Base-by-base conservation (phyloP, 2,329 filamentous ascomycete species). In the Nectriaceae sp. region DNA sequence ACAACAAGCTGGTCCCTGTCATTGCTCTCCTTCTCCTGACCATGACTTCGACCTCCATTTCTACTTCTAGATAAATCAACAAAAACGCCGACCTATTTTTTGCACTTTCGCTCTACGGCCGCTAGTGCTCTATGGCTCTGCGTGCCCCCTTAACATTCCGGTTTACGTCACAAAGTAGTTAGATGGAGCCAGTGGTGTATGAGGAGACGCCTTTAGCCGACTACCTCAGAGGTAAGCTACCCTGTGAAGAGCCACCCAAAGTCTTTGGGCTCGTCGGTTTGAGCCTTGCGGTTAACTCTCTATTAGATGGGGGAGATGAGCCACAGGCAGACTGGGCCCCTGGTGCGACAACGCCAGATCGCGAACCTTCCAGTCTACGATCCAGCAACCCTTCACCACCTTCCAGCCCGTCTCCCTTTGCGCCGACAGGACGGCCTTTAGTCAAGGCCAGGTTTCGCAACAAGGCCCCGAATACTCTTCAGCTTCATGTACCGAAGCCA, bases 201-300 rank as follows among this genome's bases (percentile, higher is more conserved):
- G 84, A 94, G 74, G 85, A 91, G 74, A 89, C 89, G 68, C 92
- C 92, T 62, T 79, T 97, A 72, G 91, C 90, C 67, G 85, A 89
- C 65, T 94, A 94, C 74, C 84, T 97, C 61, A 87, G 92, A 83
- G 91, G 92, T 94, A 72, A 64, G 60, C 47, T 41, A 15, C 31
- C 38, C 24, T 20, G 39, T n/a, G 37, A n/a, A n/a, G n/a, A n/a
- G 24, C 24, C 13, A 29, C 13, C 6, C 24, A 6, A 29, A 6
- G 24, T 6, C 24, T 29, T 29, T 29, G n/a, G n/a, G n/a, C n/a
- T n/a, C n/a, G n/a, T n/a, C n/a, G n/a, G n/a, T n/a, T n/a, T n/a
- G n/a, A n/a, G n/a, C n/a, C n/a, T n/a, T n/a, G n/a, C n/a, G n/a
- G n/a, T n/a, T n/a, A n/a, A n/a, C n/a, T n/a, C n/a, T n/a, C n/a